These are phyloP conservation scores for Pseudonitzschia delicatissima DNA, from an alignment of 108 stramenopile species.

Conservation along the genomic window DNA sequence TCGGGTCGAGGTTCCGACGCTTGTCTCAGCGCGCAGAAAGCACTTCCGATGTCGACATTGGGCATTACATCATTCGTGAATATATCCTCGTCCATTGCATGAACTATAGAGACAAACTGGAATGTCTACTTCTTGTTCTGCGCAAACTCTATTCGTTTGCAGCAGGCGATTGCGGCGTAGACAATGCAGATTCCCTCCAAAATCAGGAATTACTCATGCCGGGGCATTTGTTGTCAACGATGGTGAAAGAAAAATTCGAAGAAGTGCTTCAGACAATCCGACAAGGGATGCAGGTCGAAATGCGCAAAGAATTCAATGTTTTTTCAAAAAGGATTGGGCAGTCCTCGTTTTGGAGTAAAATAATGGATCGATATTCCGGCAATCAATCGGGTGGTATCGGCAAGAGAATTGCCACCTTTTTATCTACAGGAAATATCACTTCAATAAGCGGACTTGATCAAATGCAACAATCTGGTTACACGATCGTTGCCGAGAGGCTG, in stretches of 20 bases:
- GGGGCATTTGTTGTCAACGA: constrained; percentile 86
- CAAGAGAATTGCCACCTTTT: constrained; percentile 88
- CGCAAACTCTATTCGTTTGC: constrained; percentile 95
- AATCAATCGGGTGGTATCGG: constrained; percentile 77
- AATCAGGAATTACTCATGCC: constrained; percentile 95
- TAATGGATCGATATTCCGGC: constrained; percentile 68
- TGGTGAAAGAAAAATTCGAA: constrained; percentile 96
- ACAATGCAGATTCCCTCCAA: constrained; percentile 94
- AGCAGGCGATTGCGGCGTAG: constrained; percentile 89
- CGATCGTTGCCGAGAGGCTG: constrained; percentile 96
- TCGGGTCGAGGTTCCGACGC: constrained; percentile 90
- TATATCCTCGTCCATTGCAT: constrained; percentile 86
- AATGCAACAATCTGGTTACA: constrained; percentile 98
- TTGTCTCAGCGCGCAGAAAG: constrained; percentile 66
- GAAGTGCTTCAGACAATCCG: constrained; percentile 75
- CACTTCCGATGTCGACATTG: constrained; percentile 83
- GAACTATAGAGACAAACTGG: constrained; percentile 87
- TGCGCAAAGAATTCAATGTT: constrained; percentile 61
- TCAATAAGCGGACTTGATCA: constrained; percentile 93
- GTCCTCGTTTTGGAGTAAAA: constrained; percentile 58
- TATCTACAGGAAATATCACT: constrained; percentile 95
- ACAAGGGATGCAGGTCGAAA: constrained; percentile 61
- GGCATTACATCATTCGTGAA: constrained; percentile 83
- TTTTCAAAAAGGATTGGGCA: constrained; percentile 43
- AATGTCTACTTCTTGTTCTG: constrained; percentile 82